phyloP scores from a whole-genome alignment of 2,329 filamentous ascomycete genomes.

The Epichloe amarillans region DNA sequence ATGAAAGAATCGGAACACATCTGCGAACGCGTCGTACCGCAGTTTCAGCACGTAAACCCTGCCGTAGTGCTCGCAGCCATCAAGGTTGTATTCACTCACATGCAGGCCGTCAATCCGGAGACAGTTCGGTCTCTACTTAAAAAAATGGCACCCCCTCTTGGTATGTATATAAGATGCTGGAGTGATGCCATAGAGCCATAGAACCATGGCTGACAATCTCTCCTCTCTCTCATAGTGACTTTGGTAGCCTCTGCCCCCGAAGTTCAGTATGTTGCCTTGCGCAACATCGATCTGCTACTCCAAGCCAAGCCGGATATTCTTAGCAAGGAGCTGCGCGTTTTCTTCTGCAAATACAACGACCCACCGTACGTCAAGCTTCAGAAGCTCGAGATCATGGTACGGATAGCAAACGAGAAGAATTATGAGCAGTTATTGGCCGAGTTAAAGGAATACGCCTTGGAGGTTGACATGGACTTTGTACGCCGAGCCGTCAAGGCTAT shows the following conservation, averaged over 20 bases:
- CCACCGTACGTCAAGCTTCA: conserved; percentile 95
- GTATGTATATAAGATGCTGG: conserved; percentile 32
- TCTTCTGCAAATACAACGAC: conserved; percentile 99
- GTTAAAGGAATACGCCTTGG: conserved; percentile 90
- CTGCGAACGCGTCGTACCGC: conserved; percentile 86
- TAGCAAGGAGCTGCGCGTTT: conserved; percentile 92
- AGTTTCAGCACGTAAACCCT: conserved; percentile 97
- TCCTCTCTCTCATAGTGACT: conserved; percentile 48
- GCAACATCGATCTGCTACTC: conserved; percentile 94
- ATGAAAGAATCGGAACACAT: conserved; percentile 96
- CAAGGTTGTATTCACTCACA: conserved; percentile 94
- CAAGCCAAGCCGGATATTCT: conserved; percentile 95
- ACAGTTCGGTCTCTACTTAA: conserved; percentile 76
- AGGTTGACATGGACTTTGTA: conserved; percentile 99
- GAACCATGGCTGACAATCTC: not conserved
- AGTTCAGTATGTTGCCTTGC: conserved; percentile 91
- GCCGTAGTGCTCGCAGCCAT: conserved; percentile 95
- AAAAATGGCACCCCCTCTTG: conserved; percentile 95
- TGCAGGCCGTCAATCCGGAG: conserved; percentile 70
- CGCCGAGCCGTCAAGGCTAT: conserved; percentile 89
- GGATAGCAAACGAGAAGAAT: conserved; percentile 95
- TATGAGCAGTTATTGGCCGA: conserved; percentile 90
- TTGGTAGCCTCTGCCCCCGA: conserved; percentile 90
- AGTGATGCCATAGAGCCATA: not conserved
- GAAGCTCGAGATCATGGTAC: conserved; percentile 97